phyloP scores from a whole-genome alignment of 2,329 filamentous ascomycete species.

The Fonsecaea pugnacius region DNA sequence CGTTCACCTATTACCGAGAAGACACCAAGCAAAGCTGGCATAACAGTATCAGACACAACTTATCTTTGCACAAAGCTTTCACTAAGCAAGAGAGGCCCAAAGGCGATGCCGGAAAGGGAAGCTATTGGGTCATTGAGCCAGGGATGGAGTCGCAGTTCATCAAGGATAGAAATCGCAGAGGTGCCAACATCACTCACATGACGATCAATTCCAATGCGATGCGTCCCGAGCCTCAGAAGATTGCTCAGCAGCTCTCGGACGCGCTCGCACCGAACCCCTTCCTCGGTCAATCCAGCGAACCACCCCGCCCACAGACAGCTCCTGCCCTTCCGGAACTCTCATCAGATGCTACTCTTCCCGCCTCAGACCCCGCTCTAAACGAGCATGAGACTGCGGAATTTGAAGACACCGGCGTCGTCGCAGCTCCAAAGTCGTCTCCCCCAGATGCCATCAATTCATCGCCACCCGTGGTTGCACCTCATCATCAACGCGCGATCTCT shows the following conservation, averaged over 20 bases:
- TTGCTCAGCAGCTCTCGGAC: slow-evolving; percentile 34
- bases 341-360: slow-evolving; percentile 76
- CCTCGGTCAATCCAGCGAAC: slow-evolving; percentile 42
- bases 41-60: slow-evolving; percentile 97
- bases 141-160: slow-evolving; percentile 88
- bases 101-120: slow-evolving; percentile 95
- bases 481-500: slow-evolving; percentile 67
- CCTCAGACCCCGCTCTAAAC: slow-evolving; percentile 67
- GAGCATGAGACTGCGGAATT: slow-evolving; percentile 56
- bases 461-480: slow-evolving; percentile 72
- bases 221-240: slow-evolving; percentile 29
- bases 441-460: slow-evolving; percentile 77
- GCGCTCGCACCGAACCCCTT: slow-evolving; percentile 34
- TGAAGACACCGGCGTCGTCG: slow-evolving; percentile 40
- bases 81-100: slow-evolving; percentile 94
- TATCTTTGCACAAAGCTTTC: slow-evolving; percentile 95
- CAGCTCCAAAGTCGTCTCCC: slow-evolving; percentile 51
- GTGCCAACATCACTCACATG: slow-evolving; percentile 45
- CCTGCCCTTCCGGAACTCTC: slow-evolving; percentile 60
- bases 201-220: slow-evolving; percentile 46
- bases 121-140: slow-evolving; percentile 94
- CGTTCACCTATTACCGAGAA: slow-evolving; percentile 82
- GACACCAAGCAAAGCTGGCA: slow-evolving; percentile 83
- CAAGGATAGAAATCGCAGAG: slow-evolving; percentile 70
- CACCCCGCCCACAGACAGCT: slow-evolving; percentile 38